Percentiles rank a stretch among this genome's conserved stretches.
These are phyloP conservation scores for Leptographium lundbergii DNA, from an alignment of 2,329 filamentous ascomycete genomes.

Conservation along the genomic window DNA sequence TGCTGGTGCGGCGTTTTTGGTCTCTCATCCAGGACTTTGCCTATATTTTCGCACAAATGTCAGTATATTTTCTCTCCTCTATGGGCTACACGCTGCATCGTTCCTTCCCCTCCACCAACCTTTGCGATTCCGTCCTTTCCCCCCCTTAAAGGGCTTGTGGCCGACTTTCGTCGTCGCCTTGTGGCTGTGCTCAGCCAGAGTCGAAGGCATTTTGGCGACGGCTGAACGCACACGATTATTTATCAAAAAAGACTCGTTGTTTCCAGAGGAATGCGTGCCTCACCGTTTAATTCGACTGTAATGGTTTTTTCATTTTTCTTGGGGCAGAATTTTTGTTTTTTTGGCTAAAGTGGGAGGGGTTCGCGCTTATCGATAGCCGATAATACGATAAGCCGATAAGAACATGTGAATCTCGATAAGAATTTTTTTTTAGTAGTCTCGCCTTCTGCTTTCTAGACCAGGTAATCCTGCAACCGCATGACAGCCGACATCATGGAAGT, in stretches of 20 bases:
- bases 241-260: background rate
- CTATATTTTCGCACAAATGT: constrained; percentile 26
- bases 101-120: constrained; percentile 5
- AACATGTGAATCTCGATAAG: background rate
- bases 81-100: background rate
- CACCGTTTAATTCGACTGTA: background rate
- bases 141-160: constrained; percentile 87
- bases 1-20: constrained; percentile 90
- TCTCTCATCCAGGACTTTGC: constrained; percentile 64
- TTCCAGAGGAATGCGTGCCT: background rate
- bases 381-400: background rate
- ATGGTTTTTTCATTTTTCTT: background rate
- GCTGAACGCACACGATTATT: background rate
- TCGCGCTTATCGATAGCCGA: background rate
- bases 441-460: constrained; percentile 1
- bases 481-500: background rate
- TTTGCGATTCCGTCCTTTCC: constrained; percentile 48
- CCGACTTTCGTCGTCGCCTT: constrained; percentile 79
- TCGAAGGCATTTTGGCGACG: constrained; percentile 5
- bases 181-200: constrained; percentile 63
- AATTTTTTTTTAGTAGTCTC: constrained; percentile 3
- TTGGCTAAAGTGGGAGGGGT: background rate
- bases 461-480: background rate
- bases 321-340: background rate
- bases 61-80: background rate